A percentile compares a stretch with the other conserved stretches of the same genome.
phyloP scores from a whole-genome alignment of 345 rosid species.

The Salix udensis region DNA sequence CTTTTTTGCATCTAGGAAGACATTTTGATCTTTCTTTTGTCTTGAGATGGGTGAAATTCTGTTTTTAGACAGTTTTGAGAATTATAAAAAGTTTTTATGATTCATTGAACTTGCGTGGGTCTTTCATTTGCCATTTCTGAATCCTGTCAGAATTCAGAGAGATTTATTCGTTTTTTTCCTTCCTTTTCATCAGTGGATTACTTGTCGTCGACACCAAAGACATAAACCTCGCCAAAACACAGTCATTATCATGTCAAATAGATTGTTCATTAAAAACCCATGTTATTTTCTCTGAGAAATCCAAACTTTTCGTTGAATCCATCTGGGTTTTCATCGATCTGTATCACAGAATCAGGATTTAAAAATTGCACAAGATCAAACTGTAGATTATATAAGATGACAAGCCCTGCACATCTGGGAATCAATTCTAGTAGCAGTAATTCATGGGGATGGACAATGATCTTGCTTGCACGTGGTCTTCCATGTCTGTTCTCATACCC shows the following conservation, averaged over 20 bases:
- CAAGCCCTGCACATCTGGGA: background rate
- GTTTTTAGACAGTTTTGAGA: background rate
- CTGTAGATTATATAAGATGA: conserved; percentile 9
- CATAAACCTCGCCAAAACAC: conserved; percentile 33
- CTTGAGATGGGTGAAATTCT: background rate
- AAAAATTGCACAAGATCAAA: conserved; percentile 22
- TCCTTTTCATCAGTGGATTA: background rate
- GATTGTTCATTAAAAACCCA: conserved; percentile 21
- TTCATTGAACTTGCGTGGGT: conserved; percentile 7
- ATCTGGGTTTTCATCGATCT: conserved; percentile 17
- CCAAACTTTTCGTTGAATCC: background rate
- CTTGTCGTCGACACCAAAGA: conserved; percentile 32
- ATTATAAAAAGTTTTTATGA: background rate
- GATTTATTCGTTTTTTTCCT: conserved; percentile 1
- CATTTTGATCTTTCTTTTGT: background rate
- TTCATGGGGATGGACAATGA: conserved; percentile 49
- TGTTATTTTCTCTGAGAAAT: conserved; percentile 8
- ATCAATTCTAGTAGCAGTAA: conserved; percentile 6
- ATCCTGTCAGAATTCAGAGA: conserved; percentile 3
- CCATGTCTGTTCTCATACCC: conserved; percentile 38
- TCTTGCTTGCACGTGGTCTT: conserved; percentile 53
- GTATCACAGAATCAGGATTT: conserved; percentile 15
- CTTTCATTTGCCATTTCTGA: background rate
- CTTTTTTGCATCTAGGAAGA: background rate
- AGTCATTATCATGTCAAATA: conserved; percentile 16